phyloP scores from a whole-genome alignment of 2,329 filamentous ascomycete species.

The Colletotrichum siamense region DNA sequence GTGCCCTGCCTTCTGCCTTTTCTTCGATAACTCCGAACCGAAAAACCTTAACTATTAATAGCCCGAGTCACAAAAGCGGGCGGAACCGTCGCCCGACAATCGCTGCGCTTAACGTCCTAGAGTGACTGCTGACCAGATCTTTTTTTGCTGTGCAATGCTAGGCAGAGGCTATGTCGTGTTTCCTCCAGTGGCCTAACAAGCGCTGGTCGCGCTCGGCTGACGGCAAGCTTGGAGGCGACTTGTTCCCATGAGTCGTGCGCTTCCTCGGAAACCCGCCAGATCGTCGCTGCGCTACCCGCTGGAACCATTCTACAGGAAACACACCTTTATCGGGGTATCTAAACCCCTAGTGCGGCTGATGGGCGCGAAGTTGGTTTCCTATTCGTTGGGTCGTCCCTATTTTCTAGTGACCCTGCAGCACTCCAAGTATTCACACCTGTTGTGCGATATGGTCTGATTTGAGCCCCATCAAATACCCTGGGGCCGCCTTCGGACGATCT shows the following conservation, averaged over 20 bases:
- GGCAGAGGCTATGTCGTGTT: not conserved
- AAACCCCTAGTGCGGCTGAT: not conserved
- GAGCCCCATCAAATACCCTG: not conserved
- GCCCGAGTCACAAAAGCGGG: not conserved
- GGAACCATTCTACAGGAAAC: not conserved
- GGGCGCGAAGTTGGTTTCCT: not conserved
- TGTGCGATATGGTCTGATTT: not conserved
- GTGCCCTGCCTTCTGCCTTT: not conserved
- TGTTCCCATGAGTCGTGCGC: not conserved
- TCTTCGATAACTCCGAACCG: not conserved
- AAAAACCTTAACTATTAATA: conserved; percentile 10
- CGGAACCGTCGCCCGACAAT: not conserved
- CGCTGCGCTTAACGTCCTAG: not conserved
- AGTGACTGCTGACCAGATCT: not conserved
- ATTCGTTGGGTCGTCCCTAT: not conserved
- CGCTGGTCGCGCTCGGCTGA: not conserved
- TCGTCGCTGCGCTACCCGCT: not conserved
- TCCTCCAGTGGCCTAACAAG: not conserved
- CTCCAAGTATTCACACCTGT: not conserved
- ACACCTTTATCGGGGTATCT: not conserved
- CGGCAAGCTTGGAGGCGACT: not conserved
- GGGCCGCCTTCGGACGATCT: not conserved
- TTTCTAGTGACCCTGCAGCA: not conserved
- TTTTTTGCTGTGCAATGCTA: not conserved
- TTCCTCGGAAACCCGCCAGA: not conserved